Percentiles rank a stretch among this genome's conserved stretches.
These are phyloP conservation scores for Hypoxylon sp. DNA, from an alignment of 2,329 filamentous ascomycete genomes.

Conservation along the genomic window DNA sequence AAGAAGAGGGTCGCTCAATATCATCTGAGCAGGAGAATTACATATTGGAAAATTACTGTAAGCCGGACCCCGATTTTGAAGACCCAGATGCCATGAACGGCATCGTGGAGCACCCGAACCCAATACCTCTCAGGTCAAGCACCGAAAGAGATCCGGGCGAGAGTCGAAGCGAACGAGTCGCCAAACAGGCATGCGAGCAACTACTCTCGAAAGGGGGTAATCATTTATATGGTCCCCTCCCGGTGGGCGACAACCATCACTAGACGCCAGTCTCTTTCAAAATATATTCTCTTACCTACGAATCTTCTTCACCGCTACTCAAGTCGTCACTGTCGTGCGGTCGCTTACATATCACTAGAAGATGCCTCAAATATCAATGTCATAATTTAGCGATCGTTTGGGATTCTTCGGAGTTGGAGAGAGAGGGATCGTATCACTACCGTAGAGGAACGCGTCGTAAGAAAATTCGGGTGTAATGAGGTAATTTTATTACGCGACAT, in stretches of 20 bases:
- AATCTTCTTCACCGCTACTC: conserved; percentile 15
- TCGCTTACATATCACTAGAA: conserved; percentile 40
- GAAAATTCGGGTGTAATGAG: conserved; percentile 15
- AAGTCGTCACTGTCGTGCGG: conserved; percentile 14
- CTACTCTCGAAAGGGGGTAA: conserved; percentile 49
- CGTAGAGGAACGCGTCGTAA: conserved; percentile 11
- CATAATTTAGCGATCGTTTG: conserved; percentile 32
- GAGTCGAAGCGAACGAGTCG: conserved; percentile 56
- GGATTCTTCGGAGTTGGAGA: conserved; percentile 22
- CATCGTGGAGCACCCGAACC: conserved; percentile 40
- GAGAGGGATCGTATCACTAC: conserved; percentile 25
- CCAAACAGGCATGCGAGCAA: conserved; percentile 58
- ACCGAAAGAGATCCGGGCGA: conserved; percentile 41
- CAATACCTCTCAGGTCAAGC: conserved; percentile 42
- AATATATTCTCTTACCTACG: conserved; percentile 4
- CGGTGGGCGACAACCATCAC: conserved; percentile 34
- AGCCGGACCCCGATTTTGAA: conserved; percentile 42
- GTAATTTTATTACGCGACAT: conserved; percentile 19
- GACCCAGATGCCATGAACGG: conserved; percentile 45
- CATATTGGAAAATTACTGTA: conserved; percentile 52
- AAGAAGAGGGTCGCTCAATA: conserved; percentile 46
- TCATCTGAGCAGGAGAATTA: conserved; percentile 55
- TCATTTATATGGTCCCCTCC: conserved; percentile 44
- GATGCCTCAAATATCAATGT: conserved; percentile 21
- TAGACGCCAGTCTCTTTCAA: conserved; percentile 29